Evolutionary conservation across 768 basidiomycete species (phyloP), one percentile per base, ranked within the genome.

Genomic region (Gymnopilus dilepis): DNA sequence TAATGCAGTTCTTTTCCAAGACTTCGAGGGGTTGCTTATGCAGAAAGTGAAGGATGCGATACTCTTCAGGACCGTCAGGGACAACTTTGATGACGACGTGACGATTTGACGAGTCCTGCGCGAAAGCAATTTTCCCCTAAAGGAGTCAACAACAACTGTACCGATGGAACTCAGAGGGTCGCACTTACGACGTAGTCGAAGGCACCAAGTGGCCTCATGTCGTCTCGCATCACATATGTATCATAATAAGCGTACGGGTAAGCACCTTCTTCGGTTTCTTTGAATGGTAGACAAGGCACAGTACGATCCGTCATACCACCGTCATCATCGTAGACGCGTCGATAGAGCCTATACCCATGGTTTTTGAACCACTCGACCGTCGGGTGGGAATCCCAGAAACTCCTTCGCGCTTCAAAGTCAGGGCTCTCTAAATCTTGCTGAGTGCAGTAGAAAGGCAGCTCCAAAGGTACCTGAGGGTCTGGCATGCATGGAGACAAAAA

Each of bases 61-160:
- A 68, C 57, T 76, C 73, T 15, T 73, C 67, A 11, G 68, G 61
- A 5, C 56, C 53, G 17, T 65, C 59, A 55, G 48, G 62, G 1
- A 73, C 67, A 22, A 67, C 56, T 43, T 76, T 74, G 31, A 76
- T 67, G 3, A 67, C 70, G 13, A 74, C 67, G 57, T 71, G 72
- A 2, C 60, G 62, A 19, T 50, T 19, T n/a, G 60, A 19, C 1
- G 41, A 13, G 47, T 72, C 67, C 33, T 70, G 67, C 12, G 70
- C 69, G 55, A 67, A 72, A 2, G 45, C 40, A 17, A 62, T 33
- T 40, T 62, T 62, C 19, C 51, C 61, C 48, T 54, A 13, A 2
- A 15, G 8, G 28, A 17, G 26, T 11, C 13, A 9, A 17, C 13
- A 28, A 13, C 26, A 28, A 22, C 15, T 3, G 28, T 13, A 15